Evolutionary conservation across 192 early-diverging fungal genomes (phyloP), one percentile per base, ranked within the genome.

Genomic region (Coemansia sp.): DNA sequence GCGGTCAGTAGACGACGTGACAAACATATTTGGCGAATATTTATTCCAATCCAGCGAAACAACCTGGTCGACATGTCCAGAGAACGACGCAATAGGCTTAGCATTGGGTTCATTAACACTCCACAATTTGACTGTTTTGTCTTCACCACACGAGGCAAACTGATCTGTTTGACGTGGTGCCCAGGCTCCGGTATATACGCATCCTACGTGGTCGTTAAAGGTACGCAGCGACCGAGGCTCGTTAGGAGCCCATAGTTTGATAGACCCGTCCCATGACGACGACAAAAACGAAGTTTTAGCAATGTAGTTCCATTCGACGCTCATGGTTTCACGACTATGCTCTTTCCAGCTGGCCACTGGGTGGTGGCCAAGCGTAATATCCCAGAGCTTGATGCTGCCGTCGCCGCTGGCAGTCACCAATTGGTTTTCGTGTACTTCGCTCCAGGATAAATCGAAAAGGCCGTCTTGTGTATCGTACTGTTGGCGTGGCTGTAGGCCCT

Each of bases 21-120:
- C 94, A n/a, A 99, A 68, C 17, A 85, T 82, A 65, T 94, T 78
- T 6, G 91, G 87, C 39, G 89, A 84, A 75, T 99, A 99, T 77
- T 99, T 99, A 81, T 97, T 97, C 96, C 96, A 99, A 67, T 99
- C 98, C 60, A 97, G 68, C 6, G 95, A 91, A 17, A 99, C 82
- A 6, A 95, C 86, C 78, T 99, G 96, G 64, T 91, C 90, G 33
- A 76, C 75, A 75, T 99, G 98, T 20, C 95, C 96, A 17, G 78
- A 83, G 53, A 92, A 87, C 2, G 91, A 90, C 48, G 84, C 85
- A 32, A 90, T 65, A 11, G 90, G 85, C 18, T 72, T 64, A 37
- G 79, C 81, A 48, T 81, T 69, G 2, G 93, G 94, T 9, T 83
- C 73, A 48, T 94, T 91, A 43, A 79, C 71, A 69, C 97, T 96